Evolutionary conservation across 176 grass and related monocot species (phyloP), one percentile per base, ranked within the genome.

Genomic region (Cymbopogon citratus): DNA sequence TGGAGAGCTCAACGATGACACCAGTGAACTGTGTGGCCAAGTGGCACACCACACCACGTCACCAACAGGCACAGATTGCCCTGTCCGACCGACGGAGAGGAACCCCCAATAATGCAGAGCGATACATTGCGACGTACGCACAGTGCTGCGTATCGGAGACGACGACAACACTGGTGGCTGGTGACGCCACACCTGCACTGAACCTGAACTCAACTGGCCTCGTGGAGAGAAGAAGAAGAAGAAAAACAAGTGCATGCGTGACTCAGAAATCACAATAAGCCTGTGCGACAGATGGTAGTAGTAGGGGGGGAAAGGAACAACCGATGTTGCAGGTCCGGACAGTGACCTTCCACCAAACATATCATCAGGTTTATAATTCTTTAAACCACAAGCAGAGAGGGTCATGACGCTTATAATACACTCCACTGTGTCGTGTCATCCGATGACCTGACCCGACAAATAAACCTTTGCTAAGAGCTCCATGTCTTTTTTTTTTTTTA

Each of bases 321-420:
- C 7, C 31, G 24, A 27, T 21, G 51, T 26, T 70, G 70, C 27
- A 46, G 43, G 39, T 41, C 39, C 23, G 23, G 87, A 89, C 72
- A 72, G 78, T 44, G 87, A 89, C 83, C 21, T 18, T 10, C 31
- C 12, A 89, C 77, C 87, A 43, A 15, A 81, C 77, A 15, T 27
- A 24, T 24, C 9, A 21, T 54, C 67, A 43, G 67, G 61, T 81
- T 74, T 70, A 64, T n/a, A n/a, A n/a, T n/a, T n/a, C n/a, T n/a
- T n/a, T n/a, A n/a, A 75, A 39, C 81, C 40, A 63, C 70, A 76
- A 70, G 63, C 54, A 56, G 0, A 3, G 49, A 19, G 18, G 5
- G 15, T 59, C 9, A 3, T 23, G 52, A 25, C 12, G 38, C 2
- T 6, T 6, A 23, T 23, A 35, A 74, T 60, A 33, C 38, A 80